A percentile compares a stretch with the other conserved stretches of the same genome.
These are phyloP conservation scores for Perkinsus marinus DNA, from an alignment of 169 alveolate genomes.

Conservation along the genomic window DNA sequence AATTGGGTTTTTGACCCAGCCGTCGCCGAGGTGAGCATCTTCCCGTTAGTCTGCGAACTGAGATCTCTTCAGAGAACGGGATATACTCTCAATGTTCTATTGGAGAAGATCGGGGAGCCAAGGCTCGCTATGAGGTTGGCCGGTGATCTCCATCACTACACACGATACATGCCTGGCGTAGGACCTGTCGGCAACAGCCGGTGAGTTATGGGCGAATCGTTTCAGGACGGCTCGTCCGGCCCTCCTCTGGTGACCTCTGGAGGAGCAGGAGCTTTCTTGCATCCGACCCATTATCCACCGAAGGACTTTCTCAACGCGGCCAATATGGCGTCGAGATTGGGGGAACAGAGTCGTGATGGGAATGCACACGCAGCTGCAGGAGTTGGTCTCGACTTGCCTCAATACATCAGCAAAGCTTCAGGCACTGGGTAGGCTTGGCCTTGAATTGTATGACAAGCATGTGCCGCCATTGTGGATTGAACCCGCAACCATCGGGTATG, in stretches of 20 bases:
- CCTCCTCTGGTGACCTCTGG: constrained; percentile 2
- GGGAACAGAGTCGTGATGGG: background rate
- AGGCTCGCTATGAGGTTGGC: constrained; percentile 2
- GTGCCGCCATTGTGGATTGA: too few relatives aligned
- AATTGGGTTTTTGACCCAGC: background rate
- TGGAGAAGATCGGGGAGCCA: background rate
- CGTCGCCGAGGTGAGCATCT: background rate
- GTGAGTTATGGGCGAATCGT: background rate
- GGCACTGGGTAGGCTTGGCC: background rate
- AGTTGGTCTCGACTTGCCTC: background rate
- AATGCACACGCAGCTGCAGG: background rate
- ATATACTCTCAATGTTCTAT: background rate
- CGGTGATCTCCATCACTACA: constrained; percentile 7
- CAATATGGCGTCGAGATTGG: background rate
- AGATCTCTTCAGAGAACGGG: background rate
- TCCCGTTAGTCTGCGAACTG: background rate
- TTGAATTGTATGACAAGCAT: too few relatives aligned
- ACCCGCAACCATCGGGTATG: too few relatives aligned
- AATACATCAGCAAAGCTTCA: background rate
- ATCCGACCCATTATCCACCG: background rate
- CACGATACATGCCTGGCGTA: background rate
- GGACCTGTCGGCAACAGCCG: background rate
- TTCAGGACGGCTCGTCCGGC: background rate
- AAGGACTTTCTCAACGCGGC: background rate
- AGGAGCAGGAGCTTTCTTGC: constrained; percentile 7